These are phyloP conservation scores for Hericium rajendrae DNA, from an alignment of 768 basidiomycete genomes.

Conservation along the genomic window DNA sequence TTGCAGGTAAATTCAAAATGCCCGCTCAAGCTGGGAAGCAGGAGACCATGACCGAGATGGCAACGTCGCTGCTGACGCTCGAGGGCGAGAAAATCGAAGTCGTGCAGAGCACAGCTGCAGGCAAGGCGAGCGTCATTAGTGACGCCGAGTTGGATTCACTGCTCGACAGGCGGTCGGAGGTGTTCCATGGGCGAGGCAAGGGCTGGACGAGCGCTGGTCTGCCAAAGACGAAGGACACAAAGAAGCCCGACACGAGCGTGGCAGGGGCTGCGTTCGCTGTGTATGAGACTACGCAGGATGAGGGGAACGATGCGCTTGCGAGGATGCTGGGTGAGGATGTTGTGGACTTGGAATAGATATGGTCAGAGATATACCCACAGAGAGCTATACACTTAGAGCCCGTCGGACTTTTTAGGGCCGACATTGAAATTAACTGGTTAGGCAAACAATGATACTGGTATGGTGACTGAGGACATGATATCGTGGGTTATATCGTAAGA, in stretches of 20 bases:
- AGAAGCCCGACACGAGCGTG: neutral
- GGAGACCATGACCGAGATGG: constrained; percentile 73
- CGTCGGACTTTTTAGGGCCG: too few relatives aligned
- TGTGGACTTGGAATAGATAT: too few relatives aligned
- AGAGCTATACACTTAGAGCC: too few relatives aligned
- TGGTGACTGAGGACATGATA: too few relatives aligned
- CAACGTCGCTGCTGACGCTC: constrained; percentile 62
- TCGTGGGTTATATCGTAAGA: too few relatives aligned
- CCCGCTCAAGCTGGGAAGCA: constrained; percentile 44
- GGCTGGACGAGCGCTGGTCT: constrained; percentile 58
- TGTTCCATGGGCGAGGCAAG: constrained; percentile 58
- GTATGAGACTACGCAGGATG: constrained; percentile 54
- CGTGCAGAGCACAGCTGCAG: constrained; percentile 62
- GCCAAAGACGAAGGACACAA: constrained; percentile 11
- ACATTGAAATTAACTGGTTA: too few relatives aligned
- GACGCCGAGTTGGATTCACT: constrained; percentile 75
- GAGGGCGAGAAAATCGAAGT: constrained; percentile 89
- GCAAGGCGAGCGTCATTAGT: constrained; percentile 64
- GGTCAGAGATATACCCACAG: too few relatives aligned
- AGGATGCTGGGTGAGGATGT: constrained; percentile 49
- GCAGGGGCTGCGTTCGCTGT: constrained; percentile 64
- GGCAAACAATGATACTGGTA: too few relatives aligned
- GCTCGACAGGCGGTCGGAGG: constrained; percentile 68
- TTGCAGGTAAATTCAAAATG: constrained; percentile 71
- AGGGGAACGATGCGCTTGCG: constrained; percentile 60